These are phyloP conservation scores for Gentiana dahurica DNA, from an alignment of 257 asterid species.

Conservation along the genomic window DNA sequence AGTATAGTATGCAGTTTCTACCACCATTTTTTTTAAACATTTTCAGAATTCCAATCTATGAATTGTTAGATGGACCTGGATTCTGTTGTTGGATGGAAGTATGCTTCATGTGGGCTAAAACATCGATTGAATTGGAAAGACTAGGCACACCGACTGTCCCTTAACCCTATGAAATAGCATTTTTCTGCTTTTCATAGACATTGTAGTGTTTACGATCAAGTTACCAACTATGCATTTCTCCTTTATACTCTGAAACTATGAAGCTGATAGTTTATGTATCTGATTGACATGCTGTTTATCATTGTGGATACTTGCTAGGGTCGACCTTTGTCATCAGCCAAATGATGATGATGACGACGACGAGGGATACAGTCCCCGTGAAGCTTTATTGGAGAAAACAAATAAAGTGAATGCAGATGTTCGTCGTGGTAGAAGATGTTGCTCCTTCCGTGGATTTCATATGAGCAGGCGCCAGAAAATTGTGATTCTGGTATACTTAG, in stretches of 20 bases:
- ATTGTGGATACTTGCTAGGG: slow-evolving; percentile 49
- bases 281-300: slow-evolving; percentile 2
- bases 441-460: slow-evolving; percentile 35
- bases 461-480: slow-evolving; percentile 88
- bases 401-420: slow-evolving; percentile 28
- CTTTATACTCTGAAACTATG: neutral
- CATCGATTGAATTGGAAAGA: too few relatives aligned
- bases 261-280: slow-evolving; percentile 1
- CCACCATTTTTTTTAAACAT: neutral
- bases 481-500: slow-evolving; percentile 58
- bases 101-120: too few relatives aligned
- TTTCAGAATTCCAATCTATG: neutral
- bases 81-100: too few relatives aligned
- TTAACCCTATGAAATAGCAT: too few relatives aligned
- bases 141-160: too few relatives aligned
- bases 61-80: too few relatives aligned
- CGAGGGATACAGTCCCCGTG: slow-evolving; percentile 49
- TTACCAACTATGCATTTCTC: neutral
- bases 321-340: slow-evolving; percentile 91
- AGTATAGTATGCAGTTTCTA: too few relatives aligned
- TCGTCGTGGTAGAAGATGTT: slow-evolving; percentile 45
- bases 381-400: slow-evolving; percentile 56
- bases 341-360: slow-evolving; percentile 82
- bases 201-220: too few relatives aligned
- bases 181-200: too few relatives aligned